Evolutionary conservation across 208 protist species (phyloP).

Genomic region (Plasmodiophora brassicae): DNA sequence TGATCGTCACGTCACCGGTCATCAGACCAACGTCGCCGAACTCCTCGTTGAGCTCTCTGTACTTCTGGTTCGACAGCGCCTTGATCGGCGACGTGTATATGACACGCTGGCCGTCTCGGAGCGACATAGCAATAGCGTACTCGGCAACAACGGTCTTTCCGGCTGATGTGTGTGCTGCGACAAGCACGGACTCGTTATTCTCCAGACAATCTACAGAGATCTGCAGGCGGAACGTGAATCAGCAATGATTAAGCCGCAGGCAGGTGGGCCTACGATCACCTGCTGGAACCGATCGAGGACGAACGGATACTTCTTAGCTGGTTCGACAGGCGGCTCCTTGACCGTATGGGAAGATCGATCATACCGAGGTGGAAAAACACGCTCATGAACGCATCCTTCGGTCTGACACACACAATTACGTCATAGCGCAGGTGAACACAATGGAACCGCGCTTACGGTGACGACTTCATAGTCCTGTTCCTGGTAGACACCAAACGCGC

Average conservation of each 20-base stretch:
- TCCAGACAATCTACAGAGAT: constrained; percentile 41
- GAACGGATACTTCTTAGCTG: constrained; percentile 19
- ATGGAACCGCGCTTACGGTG: neutral
- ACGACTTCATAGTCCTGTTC: neutral
- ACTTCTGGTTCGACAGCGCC: constrained; percentile 99
- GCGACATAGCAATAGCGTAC: constrained; percentile 95
- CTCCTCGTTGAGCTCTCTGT: constrained; percentile 89
- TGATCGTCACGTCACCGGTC: constrained; percentile 81
- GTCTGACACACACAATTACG: neutral
- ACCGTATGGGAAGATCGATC: too few relatives aligned
- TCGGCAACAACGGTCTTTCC: constrained; percentile 99
- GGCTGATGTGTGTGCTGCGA: constrained; percentile 98
- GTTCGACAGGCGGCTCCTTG: neutral
- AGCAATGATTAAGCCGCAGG: too few relatives aligned
- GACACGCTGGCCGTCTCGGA: constrained; percentile 93
- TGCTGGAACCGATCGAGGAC: constrained; percentile 14
- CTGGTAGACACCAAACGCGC: neutral
- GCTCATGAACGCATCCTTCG: constrained; percentile 20
- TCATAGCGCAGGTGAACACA: neutral
- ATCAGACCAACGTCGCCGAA: constrained; percentile 84
- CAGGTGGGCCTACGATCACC: too few relatives aligned
- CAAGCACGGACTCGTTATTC: constrained; percentile 93
- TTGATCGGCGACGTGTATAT: constrained; percentile 99
- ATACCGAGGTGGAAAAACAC: neutral
- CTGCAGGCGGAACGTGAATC: too few relatives aligned